Evolutionary conservation across 2,329 filamentous ascomycete genomes (phyloP).

Genomic region (Daldinia sp.): DNA sequence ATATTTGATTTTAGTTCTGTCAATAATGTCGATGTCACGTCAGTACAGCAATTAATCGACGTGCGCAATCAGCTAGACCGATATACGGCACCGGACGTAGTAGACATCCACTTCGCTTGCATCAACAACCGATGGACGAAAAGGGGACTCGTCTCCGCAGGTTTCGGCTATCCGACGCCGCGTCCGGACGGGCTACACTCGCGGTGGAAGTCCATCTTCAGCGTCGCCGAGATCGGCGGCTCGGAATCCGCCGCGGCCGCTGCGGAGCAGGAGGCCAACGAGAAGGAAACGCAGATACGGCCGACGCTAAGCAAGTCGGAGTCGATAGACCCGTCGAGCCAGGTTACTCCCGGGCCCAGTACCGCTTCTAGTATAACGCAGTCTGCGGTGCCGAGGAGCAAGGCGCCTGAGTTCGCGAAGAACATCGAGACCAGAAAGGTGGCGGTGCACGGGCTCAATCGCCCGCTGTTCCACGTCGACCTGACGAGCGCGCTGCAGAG

Average conservation of each 20-base stretch:
- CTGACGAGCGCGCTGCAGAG: conserved; percentile 89
- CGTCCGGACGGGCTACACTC: conserved; percentile 64
- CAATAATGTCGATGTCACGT: conserved; percentile 94
- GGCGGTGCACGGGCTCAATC: conserved; percentile 85
- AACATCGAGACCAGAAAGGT: conserved; percentile 65
- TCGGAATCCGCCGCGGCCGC: conserved; percentile 74
- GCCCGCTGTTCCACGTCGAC: conserved; percentile 94
- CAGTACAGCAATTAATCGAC: conserved; percentile 91
- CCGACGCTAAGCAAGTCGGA: conserved; percentile 30
- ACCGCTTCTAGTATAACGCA: conserved; percentile 45
- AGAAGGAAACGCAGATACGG: conserved; percentile 54
- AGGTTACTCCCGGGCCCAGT: conserved; percentile 47
- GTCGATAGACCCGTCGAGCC: conserved; percentile 39
- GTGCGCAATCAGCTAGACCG: conserved; percentile 93
- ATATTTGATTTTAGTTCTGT: conserved; percentile 95
- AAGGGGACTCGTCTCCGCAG: conserved; percentile 85
- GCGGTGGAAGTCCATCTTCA: conserved; percentile 96
- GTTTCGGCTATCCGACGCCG: conserved; percentile 84
- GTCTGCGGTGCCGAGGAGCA: conserved; percentile 37
- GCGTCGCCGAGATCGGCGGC: conserved; percentile 86
- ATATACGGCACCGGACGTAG: conserved; percentile 81
- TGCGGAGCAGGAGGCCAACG: conserved; percentile 74
- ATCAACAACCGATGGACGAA: conserved; percentile 97
- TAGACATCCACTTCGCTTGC: conserved; percentile 97
- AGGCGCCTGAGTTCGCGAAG: conserved; percentile 52